Base-by-base conservation (phyloP, 2,329 filamentous ascomycete species). In the Tolypocladium tundrense region DNA sequence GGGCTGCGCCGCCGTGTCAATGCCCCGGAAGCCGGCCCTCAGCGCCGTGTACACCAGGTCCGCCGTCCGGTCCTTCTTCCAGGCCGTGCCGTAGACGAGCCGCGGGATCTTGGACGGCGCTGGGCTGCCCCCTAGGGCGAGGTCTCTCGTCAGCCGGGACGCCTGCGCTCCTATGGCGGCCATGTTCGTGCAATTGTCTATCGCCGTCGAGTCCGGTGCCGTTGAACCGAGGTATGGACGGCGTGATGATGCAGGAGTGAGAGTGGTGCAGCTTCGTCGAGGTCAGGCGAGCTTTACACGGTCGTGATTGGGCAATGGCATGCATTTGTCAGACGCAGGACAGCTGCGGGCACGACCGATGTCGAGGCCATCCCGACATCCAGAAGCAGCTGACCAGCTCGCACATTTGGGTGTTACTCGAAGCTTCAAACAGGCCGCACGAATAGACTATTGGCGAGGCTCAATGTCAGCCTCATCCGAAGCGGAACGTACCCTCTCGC, bases 1-100 rank as follows among this genome's bases (percentile, higher is more conserved):
- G 2, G 88, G 88, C 70, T 91, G 88, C 19, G 87, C 88, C 11
- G 89, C 89, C 0, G 90, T 93, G 67, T 94, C 90, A 60, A 94
- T 74, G 53, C 78, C 88, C 39, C 84, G 79, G 65, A 93, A 94
- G 6, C 90, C 89, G 51, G 81, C 75, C 51, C 77, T 77, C 40
- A 94, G 68, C 2, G 90, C 90, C 61, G 79, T 72, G 64, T 86
- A 82, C 27, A 94, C 89, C 3, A 93, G 77, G 57, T 81, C 75
- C 24, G 80, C 78, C 0, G 88, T 91, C 21, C 73, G 73, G 1
- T 87, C 83, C 66, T 87, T 86, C 71, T 94, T 94, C 89, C 90
- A 93, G n/a, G 90, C 90, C 2, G 90, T 93, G 55, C 90, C 90
- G 69, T 94, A 94, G 61, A 94, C 66, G 37, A 86, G 74, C 60